These are phyloP conservation scores for Aegilops bicornis DNA, from an alignment of 176 grass and related monocot species.

Conservation along the genomic window DNA sequence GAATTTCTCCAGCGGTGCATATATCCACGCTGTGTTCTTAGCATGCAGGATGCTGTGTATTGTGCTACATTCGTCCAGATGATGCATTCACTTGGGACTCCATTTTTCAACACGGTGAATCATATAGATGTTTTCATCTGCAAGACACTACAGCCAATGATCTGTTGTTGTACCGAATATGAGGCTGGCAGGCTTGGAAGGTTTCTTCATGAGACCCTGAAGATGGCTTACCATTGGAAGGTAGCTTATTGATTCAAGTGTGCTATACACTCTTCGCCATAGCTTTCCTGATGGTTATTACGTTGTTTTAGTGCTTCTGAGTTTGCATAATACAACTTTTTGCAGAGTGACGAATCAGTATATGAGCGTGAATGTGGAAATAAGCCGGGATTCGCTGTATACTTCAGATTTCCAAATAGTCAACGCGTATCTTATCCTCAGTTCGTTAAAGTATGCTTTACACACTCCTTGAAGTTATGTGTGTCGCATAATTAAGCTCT, in stretches of 20 bases:
- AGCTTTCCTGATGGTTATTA: conserved; percentile 12
- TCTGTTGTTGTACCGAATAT: conserved; percentile 96
- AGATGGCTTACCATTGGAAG: conserved; percentile 98
- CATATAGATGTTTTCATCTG: conserved; percentile 96
- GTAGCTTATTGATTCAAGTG: conserved; percentile 43
- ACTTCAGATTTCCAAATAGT: conserved; percentile 85
- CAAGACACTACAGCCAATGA: conserved; percentile 96
- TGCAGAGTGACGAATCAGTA: conserved; percentile 88
- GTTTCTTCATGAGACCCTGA: conserved; percentile 94
- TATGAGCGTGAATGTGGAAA: conserved; percentile 99
- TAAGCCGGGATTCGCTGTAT: conserved; percentile 91
- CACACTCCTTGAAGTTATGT: conserved; percentile 35
- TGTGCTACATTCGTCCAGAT: conserved; percentile 93
- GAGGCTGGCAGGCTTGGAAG: conserved; percentile 95
- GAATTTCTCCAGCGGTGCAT: conserved; percentile 97
- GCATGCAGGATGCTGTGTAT: conserved; percentile 90
- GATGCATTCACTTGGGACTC: conserved; percentile 84
- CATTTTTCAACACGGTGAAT: conserved; percentile 89
- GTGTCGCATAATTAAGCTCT: conserved; percentile 13
- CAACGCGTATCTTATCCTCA: conserved; percentile 81
- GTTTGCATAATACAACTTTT: conserved; percentile 31
- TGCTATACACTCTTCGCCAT: conserved; percentile 15
- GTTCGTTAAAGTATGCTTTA: conserved; percentile 74
- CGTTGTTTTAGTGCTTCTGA: conserved; percentile 33
- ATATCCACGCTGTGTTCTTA: conserved; percentile 85